A percentile compares a stretch with the other conserved stretches of the same genome.
These are phyloP conservation scores for Acrocalymma vagum DNA, from an alignment of 2,329 filamentous ascomycete species.

Conservation along the genomic window DNA sequence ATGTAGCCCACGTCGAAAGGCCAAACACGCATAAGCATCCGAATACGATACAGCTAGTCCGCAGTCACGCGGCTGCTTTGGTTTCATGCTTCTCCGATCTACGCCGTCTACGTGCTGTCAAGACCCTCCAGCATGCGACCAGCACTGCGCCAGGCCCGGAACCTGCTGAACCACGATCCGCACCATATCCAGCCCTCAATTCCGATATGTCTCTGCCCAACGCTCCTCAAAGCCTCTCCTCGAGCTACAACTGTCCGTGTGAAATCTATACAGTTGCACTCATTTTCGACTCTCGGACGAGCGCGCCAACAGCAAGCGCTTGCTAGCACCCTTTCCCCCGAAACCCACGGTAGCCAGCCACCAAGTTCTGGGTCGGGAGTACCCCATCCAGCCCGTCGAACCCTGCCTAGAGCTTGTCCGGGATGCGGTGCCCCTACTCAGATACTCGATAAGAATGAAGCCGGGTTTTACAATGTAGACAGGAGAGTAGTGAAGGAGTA, in stretches of 20 bases:
- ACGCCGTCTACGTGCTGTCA: too few relatives aligned
- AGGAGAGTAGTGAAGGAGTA: conserved; percentile 57
- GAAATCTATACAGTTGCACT: too few relatives aligned
- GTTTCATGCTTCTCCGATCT: too few relatives aligned
- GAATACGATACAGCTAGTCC: too few relatives aligned
- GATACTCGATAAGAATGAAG: conserved; percentile 60
- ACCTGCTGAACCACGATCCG: conserved; percentile 33
- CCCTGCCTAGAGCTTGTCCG: conserved; percentile 64
- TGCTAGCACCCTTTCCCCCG: conserved; percentile 13
- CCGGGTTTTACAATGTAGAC: conserved; percentile 65
- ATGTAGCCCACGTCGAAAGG: too few relatives aligned
- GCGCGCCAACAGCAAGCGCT: conserved; percentile 25
- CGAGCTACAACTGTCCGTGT: conserved; percentile 14
- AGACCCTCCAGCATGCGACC: conserved; percentile 46
- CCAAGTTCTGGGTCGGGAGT: neutral
- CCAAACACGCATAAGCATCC: too few relatives aligned
- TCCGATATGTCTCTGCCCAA: conserved; percentile 45
- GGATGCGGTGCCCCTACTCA: conserved; percentile 71
- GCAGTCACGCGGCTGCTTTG: too few relatives aligned
- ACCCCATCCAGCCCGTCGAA: conserved; percentile 8
- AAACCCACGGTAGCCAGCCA: conserved; percentile 5
- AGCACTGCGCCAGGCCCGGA: conserved; percentile 36
- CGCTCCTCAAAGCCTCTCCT: conserved; percentile 34
- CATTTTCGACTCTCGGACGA: conserved; percentile 34
- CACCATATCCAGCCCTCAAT: conserved; percentile 27